Conservation (phyloP, 257 asterid genomes). For the Buddleja alternifolia region DNA sequence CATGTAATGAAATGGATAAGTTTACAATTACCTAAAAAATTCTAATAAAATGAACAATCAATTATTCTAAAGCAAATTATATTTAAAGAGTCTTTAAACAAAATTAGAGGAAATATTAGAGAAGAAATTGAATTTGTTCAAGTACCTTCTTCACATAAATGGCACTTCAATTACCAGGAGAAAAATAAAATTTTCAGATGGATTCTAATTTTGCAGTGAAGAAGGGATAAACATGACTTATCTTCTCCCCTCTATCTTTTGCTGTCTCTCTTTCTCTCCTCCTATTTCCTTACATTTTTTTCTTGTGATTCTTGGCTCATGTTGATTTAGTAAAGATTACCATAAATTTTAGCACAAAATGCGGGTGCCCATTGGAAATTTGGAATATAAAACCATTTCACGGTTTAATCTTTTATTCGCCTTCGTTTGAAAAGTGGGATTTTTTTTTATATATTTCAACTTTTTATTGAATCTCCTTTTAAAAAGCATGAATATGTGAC, state of each 20-base stretch:
- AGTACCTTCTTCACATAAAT: not conserved
- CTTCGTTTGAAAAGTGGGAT: too few species aligned
- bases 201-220: not conserved
- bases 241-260: constrained; percentile 27
- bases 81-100: too few species aligned
- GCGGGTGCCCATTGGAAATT: constrained; percentile 26
- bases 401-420: too few species aligned
- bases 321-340: constrained; percentile 35
- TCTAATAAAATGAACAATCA: too few species aligned
- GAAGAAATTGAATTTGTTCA: not conserved
- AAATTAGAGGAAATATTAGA: too few species aligned
- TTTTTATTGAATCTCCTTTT: too few species aligned
- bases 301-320: constrained; percentile 15
- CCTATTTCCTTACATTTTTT: constrained; percentile 1
- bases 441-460: too few species aligned
- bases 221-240: constrained; percentile 21
- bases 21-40: too few species aligned
- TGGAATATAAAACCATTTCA: too few species aligned
- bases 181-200: not conserved
- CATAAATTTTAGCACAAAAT: constrained; percentile 35
- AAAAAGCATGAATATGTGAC: too few species aligned
- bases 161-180: not conserved
- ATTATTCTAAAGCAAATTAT: too few species aligned
- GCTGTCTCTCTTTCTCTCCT: not conserved
- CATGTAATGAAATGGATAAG: too few species aligned